Base-by-base conservation (phyloP, 1,139 yeast species). In the Trichomonascaceae sp. region DNA sequence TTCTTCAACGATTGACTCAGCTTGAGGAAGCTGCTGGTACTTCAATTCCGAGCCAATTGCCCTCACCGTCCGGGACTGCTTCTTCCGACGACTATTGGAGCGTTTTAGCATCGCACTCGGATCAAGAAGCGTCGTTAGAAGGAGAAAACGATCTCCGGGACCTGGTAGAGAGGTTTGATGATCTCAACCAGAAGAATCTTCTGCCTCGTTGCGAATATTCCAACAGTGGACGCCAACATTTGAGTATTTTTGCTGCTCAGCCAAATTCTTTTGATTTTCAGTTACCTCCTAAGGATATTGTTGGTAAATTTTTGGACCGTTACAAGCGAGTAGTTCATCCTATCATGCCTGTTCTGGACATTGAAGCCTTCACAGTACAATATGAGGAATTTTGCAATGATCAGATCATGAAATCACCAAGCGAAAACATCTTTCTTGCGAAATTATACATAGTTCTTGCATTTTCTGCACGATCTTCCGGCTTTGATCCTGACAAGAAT, bases 191-290 rank as follows among this genome's bases (percentile, higher is more conserved):
- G 43, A 43, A 45, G 32, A 53, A 47, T n/a, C 43, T 46, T n/a
- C 55, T 53, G 10, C 55, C 55, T 13, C 55, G 51, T 1, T 53
- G 55, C 24, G 55, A 53, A 46, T 53, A 52, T 44, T 44, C 55
- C 7, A 53, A 53, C 24, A 22, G 49, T 19, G 51, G 50, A 20
- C 18, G 45, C 5, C 41, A 36, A n/a, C n/a, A n/a, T 7, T 32
- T 46, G 24, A 30, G 18, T 18, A 36, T 46, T 20, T 46, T 46
- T 46, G 36, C 39, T 4, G 4, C 43, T 17, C 49, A 39, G 24
- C 22, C 19, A 9, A 32, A 46, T 36, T 18, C 22, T 22, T 3
- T 6, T n/a, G 39, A 46, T 8, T 43, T 53, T 8, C 45, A 43
- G 41, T 47, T 53, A 24, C 55, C 54, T 4, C 57, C 57, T 2